Evolutionary conservation across 2,329 filamentous ascomycete species (phyloP).

Genomic region (Tolypocladium album): DNA sequence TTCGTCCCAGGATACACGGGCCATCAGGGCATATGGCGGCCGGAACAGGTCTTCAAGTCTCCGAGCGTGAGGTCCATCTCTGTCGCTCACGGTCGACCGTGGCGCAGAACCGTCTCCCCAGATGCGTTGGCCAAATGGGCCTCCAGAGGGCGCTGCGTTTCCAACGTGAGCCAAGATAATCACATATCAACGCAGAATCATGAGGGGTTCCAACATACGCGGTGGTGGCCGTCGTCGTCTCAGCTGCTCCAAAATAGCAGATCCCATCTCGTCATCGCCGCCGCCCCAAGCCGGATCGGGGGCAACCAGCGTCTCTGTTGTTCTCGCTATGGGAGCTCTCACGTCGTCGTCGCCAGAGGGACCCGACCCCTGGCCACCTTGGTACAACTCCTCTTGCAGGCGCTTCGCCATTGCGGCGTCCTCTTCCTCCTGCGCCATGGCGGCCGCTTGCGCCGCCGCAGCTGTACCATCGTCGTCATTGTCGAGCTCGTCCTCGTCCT

Average conservation of each 20-base stretch:
- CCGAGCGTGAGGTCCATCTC: slow-evolving; percentile 52
- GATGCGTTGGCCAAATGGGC: slow-evolving; percentile 28
- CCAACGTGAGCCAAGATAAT: background rate
- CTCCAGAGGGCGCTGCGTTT: slow-evolving; percentile 12
- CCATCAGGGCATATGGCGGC: slow-evolving; percentile 86
- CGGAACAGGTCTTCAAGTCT: slow-evolving; percentile 86
- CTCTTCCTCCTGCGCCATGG: slow-evolving; percentile 60
- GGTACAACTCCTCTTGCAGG: slow-evolving; percentile 86
- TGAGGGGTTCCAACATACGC: slow-evolving; percentile 13
- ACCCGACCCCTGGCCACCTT: slow-evolving; percentile 31
- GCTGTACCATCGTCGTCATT: slow-evolving; percentile 26
- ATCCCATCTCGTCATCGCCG: slow-evolving; percentile 36
- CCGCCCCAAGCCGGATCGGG: slow-evolving; percentile 41
- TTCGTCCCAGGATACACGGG: slow-evolving; percentile 66
- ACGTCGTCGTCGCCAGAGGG: slow-evolving; percentile 40
- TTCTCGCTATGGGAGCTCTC: slow-evolving; percentile 81
- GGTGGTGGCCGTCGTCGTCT: slow-evolving; percentile 29
- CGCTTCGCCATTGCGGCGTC: slow-evolving; percentile 89
- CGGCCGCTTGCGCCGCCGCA: slow-evolving; percentile 27
- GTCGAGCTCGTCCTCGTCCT: slow-evolving; percentile 17
- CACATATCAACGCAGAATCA: background rate
- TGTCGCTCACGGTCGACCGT: slow-evolving; percentile 23
- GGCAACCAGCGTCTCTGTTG: slow-evolving; percentile 82
- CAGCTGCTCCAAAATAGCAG: slow-evolving; percentile 56
- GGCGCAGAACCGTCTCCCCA: slow-evolving; percentile 18